These are phyloP conservation scores for Tetracladium marchalianum DNA, from an alignment of 495 filamentous ascomycete species.

Conservation along the genomic window DNA sequence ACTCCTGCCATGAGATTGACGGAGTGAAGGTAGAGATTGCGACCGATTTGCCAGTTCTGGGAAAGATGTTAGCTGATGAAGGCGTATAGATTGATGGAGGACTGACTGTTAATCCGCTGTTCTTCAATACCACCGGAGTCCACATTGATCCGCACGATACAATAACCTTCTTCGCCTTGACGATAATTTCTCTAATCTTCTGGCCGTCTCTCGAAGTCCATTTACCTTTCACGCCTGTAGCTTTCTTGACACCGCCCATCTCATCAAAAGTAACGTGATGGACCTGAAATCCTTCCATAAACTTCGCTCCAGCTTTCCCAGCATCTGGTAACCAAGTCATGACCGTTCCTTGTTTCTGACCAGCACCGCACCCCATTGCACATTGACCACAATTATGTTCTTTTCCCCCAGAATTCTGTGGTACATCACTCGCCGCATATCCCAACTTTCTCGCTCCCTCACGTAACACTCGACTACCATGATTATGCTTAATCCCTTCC, in stretches of 20 bases:
- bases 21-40: slow-evolving; percentile 75
- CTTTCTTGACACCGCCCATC: slow-evolving; percentile 41
- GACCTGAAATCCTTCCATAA: slow-evolving; percentile 68
- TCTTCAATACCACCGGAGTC: slow-evolving; percentile 64
- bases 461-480: slow-evolving; percentile 53
- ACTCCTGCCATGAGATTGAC: slow-evolving; percentile 48
- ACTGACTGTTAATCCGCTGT: slow-evolving; percentile 52
- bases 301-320: slow-evolving; percentile 58
- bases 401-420: slow-evolving; percentile 66
- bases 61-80: slow-evolving; percentile 8
- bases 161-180: slow-evolving; percentile 77
- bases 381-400: slow-evolving; percentile 76
- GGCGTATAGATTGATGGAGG: neutral
- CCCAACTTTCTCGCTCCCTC: slow-evolving; percentile 72
- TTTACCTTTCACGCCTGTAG: slow-evolving; percentile 55
- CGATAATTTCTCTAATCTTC: slow-evolving; percentile 47
- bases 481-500: slow-evolving; percentile 57
- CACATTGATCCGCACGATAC: slow-evolving; percentile 64
- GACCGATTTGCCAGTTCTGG: slow-evolving; percentile 75
- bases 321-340: slow-evolving; percentile 74
- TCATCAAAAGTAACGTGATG: slow-evolving; percentile 58
- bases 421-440: slow-evolving; percentile 56
- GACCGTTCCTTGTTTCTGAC: slow-evolving; percentile 68
- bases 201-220: slow-evolving; percentile 62
- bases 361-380: slow-evolving; percentile 60